These are phyloP conservation scores for Dinochytrium kinnereticum DNA, from an alignment of 371 early-diverging fungal genomes.

Conservation along the genomic window DNA sequence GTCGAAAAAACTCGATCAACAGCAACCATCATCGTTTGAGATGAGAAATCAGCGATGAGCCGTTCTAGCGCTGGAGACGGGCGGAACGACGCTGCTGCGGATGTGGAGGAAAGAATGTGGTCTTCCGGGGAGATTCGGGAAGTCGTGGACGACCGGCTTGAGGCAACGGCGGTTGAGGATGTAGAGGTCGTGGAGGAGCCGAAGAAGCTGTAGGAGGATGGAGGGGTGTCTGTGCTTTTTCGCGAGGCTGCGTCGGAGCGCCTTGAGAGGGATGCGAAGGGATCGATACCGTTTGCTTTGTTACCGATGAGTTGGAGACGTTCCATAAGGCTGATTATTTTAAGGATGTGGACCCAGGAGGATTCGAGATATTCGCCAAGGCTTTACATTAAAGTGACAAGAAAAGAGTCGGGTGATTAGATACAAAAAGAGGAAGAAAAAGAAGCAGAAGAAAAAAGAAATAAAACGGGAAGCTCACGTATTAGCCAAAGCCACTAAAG, in stretches of 20 bases:
- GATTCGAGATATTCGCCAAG: constrained; percentile 57
- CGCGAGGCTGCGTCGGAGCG: background rate
- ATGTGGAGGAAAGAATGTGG: background rate
- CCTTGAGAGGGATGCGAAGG: background rate
- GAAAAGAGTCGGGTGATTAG: background rate
- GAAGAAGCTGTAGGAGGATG: constrained; percentile 15
- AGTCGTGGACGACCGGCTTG: constrained; percentile 13
- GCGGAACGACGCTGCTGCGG: constrained; percentile 2
- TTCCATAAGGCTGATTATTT: constrained; percentile 54
- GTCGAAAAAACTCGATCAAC: constrained; percentile 61
- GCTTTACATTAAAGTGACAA: background rate
- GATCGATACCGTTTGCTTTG: background rate
- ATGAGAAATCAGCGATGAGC: constrained; percentile 51
- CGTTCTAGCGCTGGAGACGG: constrained; percentile 45
- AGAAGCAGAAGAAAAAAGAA: too few species aligned
- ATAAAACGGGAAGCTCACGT: constrained; percentile 9
- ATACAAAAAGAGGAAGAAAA: too few species aligned
- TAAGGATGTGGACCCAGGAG: constrained; percentile 58
- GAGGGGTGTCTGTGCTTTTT: background rate
- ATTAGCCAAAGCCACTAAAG: constrained; percentile 41
- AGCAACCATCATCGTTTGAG: constrained; percentile 50
- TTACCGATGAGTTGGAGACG: constrained; percentile 53
- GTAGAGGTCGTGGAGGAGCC: constrained; percentile 21
- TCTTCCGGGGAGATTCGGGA: background rate
- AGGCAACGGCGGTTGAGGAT: too few species aligned